Evolutionary conservation across 1,139 yeast genomes (phyloP), one percentile per base, ranked within the genome.

Genomic region (Debaryomyces singareniensis): DNA sequence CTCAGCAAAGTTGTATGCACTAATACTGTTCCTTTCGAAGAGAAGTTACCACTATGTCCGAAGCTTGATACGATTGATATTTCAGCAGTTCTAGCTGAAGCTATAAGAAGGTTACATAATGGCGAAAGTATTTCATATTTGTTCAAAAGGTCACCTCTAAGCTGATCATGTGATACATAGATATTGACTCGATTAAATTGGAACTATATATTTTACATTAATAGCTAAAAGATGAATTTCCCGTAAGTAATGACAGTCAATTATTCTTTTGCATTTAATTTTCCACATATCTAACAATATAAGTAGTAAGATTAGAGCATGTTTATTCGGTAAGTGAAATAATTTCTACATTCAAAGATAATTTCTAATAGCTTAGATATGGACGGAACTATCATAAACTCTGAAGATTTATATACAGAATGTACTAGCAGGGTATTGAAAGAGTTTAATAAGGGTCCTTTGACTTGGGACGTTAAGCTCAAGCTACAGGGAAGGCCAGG

Each of bases 401-500:
- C 96, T 2, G 98, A 91, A 55, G 94, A 84, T 39, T 67, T 87
- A 35, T 91, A 91, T 53, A 89, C 98, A 1, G 75, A 75, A 35
- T 82, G 83, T 3, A 63, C 84, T 25, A 71, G 80, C 29, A 78
- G 74, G 33, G 55, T 86, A 4, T 67, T 91, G 25, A 74, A 74
- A 7, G 64, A 68, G 34, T 79, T 72, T 44, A 86, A 82, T 20
- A 83, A 79, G 43, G 87, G 87, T 0, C 78, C 83, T 1, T 64
- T 91, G 39, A 80, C 93, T 0, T 91, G 97, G 96, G 93, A 84
- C 36, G 71, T 87, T 32, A 91, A 91, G 56, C 68, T 86, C 37
- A 68, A 79, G 40, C 61, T 91, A 29, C 97, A 89, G 61, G 98
- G 98, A 1, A 67, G 86, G 26, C 96, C 97, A 1, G 96, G 95